Evolutionary conservation across 208 protist genomes (phyloP), one percentile per base, ranked within the genome.

Genomic region (Leishmania arabica): DNA sequence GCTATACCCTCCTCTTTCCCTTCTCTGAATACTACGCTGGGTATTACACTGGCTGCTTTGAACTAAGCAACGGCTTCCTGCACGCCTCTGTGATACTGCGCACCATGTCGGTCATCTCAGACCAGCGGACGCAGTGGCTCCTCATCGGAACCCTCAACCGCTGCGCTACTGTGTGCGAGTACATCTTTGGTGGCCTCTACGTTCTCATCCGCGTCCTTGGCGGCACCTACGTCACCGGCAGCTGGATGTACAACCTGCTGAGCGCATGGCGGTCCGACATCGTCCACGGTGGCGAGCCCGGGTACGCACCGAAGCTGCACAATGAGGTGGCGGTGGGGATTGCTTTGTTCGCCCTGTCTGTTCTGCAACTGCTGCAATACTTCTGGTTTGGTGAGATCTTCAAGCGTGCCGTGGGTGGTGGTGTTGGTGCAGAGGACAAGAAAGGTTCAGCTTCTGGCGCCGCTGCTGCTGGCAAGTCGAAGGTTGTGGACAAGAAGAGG

Each of bases 31-130:
- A 90, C 70, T 93, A 93, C 78, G 88, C 82, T 2, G 89, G 86
- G 47, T 97, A 95, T 89, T 97, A 93, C 86, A 96, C 87, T 6
- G 94, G 94, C 65, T 95, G 91, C 85, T 97, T 96, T 79, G 94
- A 97, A 75, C 69, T 93, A 37, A 93, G 85, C 79, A 97, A 97
- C 75, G 86, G 85, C 31, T 93, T 93, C 40, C 66, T 96, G 66
- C 94, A 97, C 78, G 31, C 87, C 24, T 89, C 94, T 1, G 80
- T 78, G 34, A 90, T 94, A 51, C 77, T 92, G 47, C 87, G 90
- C 56, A 84, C 77, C 8, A 64, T 95, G 60, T 76, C 79, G 58
- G 79, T 77, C 69, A 72, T 60, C 21, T 64, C 78, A 27, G 80
- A 79, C 60, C 60, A 51, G 74, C 45, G 65, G 58, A 83, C 82